Percentiles rank a stretch among this genome's conserved stretches.
phyloP scores from a whole-genome alignment of 2,329 filamentous ascomycete species.

The Anthostomella pinea region DNA sequence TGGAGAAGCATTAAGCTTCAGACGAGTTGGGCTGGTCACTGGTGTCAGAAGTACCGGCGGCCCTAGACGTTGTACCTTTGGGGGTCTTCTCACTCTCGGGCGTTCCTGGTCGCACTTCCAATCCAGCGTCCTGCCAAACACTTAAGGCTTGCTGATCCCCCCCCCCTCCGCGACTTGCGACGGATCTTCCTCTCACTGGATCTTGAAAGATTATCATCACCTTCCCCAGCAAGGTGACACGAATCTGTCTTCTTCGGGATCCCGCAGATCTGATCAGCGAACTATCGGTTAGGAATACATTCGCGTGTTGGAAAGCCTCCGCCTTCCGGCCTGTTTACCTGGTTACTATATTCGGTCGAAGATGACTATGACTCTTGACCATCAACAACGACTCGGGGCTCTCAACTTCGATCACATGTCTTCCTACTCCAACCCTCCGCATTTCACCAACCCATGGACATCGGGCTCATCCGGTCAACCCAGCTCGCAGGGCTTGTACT shows the following conservation, averaged over 20 bases:
- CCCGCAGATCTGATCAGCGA: conserved; percentile 54
- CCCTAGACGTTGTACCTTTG: conserved; percentile 35
- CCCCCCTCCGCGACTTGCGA: conserved; percentile 40
- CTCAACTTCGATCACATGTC: conserved; percentile 80
- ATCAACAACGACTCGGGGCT: conserved; percentile 76
- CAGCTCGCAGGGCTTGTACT: conserved; percentile 63
- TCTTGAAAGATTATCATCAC: conserved; percentile 32
- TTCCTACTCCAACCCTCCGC: conserved; percentile 62
- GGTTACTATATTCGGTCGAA: conserved; percentile 35
- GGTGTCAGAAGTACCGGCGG: conserved; percentile 39
- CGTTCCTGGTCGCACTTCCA: conserved; percentile 36
- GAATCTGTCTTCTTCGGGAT: conserved; percentile 46
- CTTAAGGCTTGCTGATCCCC: conserved; percentile 63
- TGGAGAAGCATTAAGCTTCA: conserved; percentile 43
- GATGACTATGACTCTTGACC: conserved; percentile 97
- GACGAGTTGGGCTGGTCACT: conserved; percentile 37
- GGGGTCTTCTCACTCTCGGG: conserved; percentile 30
- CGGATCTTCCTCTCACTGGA: conserved; percentile 36
- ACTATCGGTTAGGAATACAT: conserved; percentile 26
- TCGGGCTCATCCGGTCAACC: conserved; percentile 55
- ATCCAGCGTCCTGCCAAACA: conserved; percentile 40
- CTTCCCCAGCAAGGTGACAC: conserved; percentile 35
- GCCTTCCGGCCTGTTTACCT: conserved; percentile 20
- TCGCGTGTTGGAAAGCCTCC: conserved; percentile 25
- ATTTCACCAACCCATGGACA: conserved; percentile 90